Evolutionary conservation across 2,329 filamentous ascomycete species (phyloP).

Genomic region (Leptoxyphium fumago): DNA sequence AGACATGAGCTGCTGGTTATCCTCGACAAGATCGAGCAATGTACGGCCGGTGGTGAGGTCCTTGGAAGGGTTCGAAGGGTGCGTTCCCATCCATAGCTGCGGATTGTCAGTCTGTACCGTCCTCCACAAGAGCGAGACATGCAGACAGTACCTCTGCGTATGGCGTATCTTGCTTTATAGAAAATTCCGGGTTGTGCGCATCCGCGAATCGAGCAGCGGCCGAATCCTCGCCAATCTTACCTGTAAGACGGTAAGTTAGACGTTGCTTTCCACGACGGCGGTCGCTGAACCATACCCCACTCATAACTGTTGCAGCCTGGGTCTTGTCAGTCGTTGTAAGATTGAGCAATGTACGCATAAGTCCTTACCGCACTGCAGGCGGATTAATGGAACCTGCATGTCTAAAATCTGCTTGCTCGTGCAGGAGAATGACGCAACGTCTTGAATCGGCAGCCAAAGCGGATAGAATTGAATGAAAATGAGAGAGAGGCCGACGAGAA

Average conservation of each 20-base stretch:
- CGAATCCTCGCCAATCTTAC: slow-evolving; percentile 77
- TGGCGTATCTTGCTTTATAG: slow-evolving; percentile 71
- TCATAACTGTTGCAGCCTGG: slow-evolving; percentile 96
- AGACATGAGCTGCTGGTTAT: slow-evolving; percentile 73
- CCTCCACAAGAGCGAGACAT: neutral
- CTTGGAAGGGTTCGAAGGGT: slow-evolving; percentile 88
- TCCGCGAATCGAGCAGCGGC: slow-evolving; percentile 81
- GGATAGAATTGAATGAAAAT: too few relatives aligned
- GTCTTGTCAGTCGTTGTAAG: slow-evolving; percentile 6
- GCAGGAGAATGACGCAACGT: too few relatives aligned
- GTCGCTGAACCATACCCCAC: slow-evolving; percentile 49
- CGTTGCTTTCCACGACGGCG: slow-evolving; percentile 1
- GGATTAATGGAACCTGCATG: slow-evolving; percentile 69
- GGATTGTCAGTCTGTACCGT: slow-evolving; percentile 10
- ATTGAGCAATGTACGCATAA: neutral
- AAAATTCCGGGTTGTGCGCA: slow-evolving; percentile 65
- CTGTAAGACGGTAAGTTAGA: slow-evolving; percentile 26
- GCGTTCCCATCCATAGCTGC: slow-evolving; percentile 97
- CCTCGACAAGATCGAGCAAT: slow-evolving; percentile 72
- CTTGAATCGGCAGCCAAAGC: too few relatives aligned
- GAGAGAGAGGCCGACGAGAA: too few relatives aligned
- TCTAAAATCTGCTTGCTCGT: slow-evolving; percentile 7
- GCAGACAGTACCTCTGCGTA: slow-evolving; percentile 65
- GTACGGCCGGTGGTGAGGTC: slow-evolving; percentile 72
- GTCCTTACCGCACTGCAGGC: slow-evolving; percentile 56